phyloP scores from a whole-genome alignment of 306 rosid genomes.

The Hippophae gyantsensis region DNA sequence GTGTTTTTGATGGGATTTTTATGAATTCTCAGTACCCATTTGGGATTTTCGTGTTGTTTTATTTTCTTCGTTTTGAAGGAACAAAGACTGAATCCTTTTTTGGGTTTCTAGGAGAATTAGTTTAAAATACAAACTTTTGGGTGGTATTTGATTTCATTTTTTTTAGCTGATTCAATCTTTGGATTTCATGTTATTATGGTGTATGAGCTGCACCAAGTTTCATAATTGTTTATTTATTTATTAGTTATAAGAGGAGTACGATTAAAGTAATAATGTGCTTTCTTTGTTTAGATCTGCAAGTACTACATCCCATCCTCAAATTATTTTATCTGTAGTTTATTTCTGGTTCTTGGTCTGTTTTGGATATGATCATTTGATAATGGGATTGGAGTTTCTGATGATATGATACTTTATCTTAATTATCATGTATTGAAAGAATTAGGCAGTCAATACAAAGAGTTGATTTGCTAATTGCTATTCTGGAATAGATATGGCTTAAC shows the following conservation, averaged over 20 bases:
- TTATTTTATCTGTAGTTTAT: not conserved
- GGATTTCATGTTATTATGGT: too few relatives aligned
- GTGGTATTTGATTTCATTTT: not conserved
- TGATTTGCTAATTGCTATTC: not conserved
- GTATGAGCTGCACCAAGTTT: not conserved
- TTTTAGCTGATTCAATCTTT: not conserved
- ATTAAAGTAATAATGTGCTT: not conserved
- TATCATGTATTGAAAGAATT: not conserved
- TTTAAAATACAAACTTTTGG: not conserved
- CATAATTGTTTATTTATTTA: not conserved
- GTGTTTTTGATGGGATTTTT: not conserved
- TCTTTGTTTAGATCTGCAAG: conserved; percentile 1
- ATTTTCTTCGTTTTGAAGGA: not conserved
- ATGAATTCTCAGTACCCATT: conserved; percentile 2
- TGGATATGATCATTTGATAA: not conserved
- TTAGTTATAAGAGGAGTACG: not conserved
- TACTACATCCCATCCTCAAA: not conserved
- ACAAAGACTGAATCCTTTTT: not conserved
- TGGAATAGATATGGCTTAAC: not conserved
- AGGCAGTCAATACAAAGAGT: not conserved
- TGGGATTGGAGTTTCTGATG: not conserved
- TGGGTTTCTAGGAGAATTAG: not conserved
- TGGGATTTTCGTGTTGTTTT: conserved; percentile 1
- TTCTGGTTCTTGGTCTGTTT: not conserved
- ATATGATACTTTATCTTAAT: not conserved